Evolutionary conservation across 495 filamentous ascomycete species (phyloP).

Genomic region (Physcia stellaris): DNA sequence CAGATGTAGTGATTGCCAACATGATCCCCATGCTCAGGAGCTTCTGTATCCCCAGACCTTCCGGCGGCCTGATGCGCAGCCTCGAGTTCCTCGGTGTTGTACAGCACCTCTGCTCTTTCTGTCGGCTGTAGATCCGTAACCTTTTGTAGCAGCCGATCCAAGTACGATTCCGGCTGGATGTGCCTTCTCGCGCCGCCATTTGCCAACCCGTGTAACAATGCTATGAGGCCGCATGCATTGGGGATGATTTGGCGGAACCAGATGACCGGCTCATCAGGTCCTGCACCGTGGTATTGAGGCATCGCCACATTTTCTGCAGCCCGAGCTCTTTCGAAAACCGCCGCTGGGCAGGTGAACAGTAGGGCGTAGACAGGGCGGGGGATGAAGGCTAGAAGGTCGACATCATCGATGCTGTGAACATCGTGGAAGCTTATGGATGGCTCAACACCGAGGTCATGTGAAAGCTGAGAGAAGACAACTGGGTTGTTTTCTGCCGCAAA

Average conservation of each 20-base stretch:
- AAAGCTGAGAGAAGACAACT: constrained; percentile 62
- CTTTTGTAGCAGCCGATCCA: constrained; percentile 32
- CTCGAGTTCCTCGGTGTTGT: constrained; percentile 27
- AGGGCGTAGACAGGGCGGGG: constrained; percentile 73
- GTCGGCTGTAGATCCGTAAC: constrained; percentile 32
- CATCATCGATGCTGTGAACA: constrained; percentile 70
- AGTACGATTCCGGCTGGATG: constrained; percentile 27
- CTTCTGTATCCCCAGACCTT: constrained; percentile 53
- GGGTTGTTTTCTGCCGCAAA: constrained; percentile 66
- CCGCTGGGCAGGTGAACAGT: constrained; percentile 73
- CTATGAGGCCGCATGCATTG: constrained; percentile 78
- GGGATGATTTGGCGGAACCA: constrained; percentile 91
- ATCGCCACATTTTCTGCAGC: constrained; percentile 46
- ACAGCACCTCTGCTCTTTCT: constrained; percentile 55
- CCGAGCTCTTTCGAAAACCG: constrained; percentile 52
- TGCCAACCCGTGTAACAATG: constrained; percentile 70
- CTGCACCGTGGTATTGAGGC: constrained; percentile 35
- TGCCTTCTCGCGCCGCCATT: constrained; percentile 3
- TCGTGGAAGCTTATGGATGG: constrained; percentile 57
- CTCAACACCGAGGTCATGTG: constrained; percentile 63
- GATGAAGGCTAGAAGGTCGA: constrained; percentile 63
- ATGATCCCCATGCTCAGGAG: constrained; percentile 18
- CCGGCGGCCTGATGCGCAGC: constrained; percentile 25
- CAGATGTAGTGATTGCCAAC: constrained; percentile 56
- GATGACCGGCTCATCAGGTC: constrained; percentile 46